Evolutionary conservation across 306 rosid species (phyloP), one percentile per base, ranked within the genome.

Genomic region (Acacia crassicarpa): DNA sequence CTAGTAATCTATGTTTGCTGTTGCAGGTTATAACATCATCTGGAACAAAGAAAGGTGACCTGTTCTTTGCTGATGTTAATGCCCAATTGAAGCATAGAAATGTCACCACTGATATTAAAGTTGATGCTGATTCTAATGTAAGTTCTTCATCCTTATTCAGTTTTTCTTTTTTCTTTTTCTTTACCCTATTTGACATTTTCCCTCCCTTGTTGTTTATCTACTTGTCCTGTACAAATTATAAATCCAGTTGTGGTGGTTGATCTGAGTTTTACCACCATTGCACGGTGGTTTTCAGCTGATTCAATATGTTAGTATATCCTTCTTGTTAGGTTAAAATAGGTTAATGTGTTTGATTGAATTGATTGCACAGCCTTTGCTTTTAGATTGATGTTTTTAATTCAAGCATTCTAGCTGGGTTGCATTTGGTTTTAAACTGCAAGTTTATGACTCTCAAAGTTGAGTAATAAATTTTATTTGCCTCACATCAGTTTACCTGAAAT

Each of bases 101-200:
- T 79, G 20, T 93, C 87, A 93, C 98, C 27, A 84, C 98, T 19
- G 99, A 95, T 84, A 79, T 95, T 89, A 95, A 95, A 92, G 99
- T 95, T 30, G 99, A 92, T 86, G 87, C 98, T 1, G 84, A 75
- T 83, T 92, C 99, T 59, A 93, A 93, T 71, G 99, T 95, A 82
- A 92, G 89, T 63, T 35, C 40, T 16, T 2, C 20, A 19, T 75
- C 49, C 65, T 6, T 79, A 48, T 82, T 78, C 9, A 40, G 46
- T 56, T 54, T 66, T 75, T 75, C 27, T 25, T 71, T 63, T n/a
- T 48, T 43, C 9, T 46, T 6, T 27, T 19, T 25, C 25, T 12
- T 49, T 48, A 11, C 10, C 27, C 66, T 23, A 9, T 49, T 9
- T 78, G 65, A 38, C 38, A 13, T 4, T 73, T 20, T 59, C 30